Evolutionary conservation across 495 filamentous ascomycete genomes (phyloP).

Genomic region (Thermothielavioides terrestris): DNA sequence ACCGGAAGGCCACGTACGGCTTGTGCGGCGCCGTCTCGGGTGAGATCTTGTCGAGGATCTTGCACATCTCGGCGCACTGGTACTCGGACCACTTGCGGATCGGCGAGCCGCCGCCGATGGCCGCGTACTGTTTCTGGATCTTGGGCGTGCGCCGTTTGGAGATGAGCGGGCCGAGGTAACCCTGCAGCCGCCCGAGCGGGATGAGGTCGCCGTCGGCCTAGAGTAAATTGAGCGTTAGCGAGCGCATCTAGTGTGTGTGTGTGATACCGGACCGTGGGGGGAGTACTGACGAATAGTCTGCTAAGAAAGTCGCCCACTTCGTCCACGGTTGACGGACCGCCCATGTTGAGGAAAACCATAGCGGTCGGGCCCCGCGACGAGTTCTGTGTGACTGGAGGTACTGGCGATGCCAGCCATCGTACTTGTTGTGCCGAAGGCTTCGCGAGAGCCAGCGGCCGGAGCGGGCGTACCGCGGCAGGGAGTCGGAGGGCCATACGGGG

Average conservation of each 20-base stretch:
- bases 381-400: slow-evolving; percentile 66
- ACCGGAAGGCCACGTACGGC: slow-evolving; percentile 98
- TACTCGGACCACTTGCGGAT: slow-evolving; percentile 97
- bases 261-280: slow-evolving; percentile 18
- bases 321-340: slow-evolving; percentile 77
- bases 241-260: not conserved
- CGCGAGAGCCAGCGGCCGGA: slow-evolving; percentile 15
- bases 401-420: slow-evolving; percentile 55
- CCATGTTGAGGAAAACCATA: slow-evolving; percentile 99
- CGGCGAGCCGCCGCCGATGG: slow-evolving; percentile 91
- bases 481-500: slow-evolving; percentile 46
- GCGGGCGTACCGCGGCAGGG: slow-evolving; percentile 24
- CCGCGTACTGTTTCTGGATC: slow-evolving; percentile 89
- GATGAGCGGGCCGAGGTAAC: slow-evolving; percentile 82
- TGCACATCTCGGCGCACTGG: slow-evolving; percentile 91
- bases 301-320: slow-evolving; percentile 92
- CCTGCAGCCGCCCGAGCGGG: slow-evolving; percentile 87
- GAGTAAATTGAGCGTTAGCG: not conserved
- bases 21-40: slow-evolving; percentile 95
- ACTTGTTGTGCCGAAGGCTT: slow-evolving; percentile 24
- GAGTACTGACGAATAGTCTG: slow-evolving; percentile 64
- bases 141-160: slow-evolving; percentile 82
- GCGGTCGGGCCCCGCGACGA: slow-evolving; percentile 57
- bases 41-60: slow-evolving; percentile 78
- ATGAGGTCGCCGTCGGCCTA: slow-evolving; percentile 92